A percentile compares a stretch with the other conserved stretches of the same genome.
These are phyloP conservation scores for Cyclotella cryptica DNA, from an alignment of 108 stramenopile genomes.

Conservation along the genomic window DNA sequence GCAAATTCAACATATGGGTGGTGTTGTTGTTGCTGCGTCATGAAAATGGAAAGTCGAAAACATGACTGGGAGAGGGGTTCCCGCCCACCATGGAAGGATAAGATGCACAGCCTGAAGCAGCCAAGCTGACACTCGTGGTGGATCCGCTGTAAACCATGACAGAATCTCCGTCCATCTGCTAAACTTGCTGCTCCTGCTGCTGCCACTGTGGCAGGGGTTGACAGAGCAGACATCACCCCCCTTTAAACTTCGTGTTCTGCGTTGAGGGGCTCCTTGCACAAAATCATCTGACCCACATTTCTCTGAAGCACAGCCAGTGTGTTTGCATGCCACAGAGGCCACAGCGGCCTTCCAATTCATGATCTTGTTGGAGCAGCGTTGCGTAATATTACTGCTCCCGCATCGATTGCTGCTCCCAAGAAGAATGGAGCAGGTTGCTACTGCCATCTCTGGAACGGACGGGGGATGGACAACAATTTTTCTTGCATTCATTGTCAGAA, in stretches of 20 bases:
- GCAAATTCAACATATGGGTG: neutral
- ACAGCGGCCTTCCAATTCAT: neutral
- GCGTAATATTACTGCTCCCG: neutral
- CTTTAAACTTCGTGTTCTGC: neutral
- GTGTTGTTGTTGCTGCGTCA: neutral
- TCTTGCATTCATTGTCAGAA: too few relatives aligned
- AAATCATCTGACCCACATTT: neutral
- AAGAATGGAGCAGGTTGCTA: too few relatives aligned
- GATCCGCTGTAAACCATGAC: too few relatives aligned
- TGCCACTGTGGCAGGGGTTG: neutral
- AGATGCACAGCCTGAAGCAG: neutral
- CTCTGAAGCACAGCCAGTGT: neutral
- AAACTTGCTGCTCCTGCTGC: too few relatives aligned
- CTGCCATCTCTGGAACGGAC: too few relatives aligned
- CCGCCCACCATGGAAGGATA: neutral
- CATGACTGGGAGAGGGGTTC: neutral
- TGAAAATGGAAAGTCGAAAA: neutral
- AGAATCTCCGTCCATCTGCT: too few relatives aligned
- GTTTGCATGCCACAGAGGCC: neutral
- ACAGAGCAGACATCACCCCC: neutral
- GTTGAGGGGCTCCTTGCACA: neutral
- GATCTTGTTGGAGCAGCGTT: neutral
- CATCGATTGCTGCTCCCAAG: neutral
- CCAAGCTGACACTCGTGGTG: neutral
- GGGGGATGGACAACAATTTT: too few relatives aligned